Conservation (phyloP, 176 grass and related monocot genomes). For the Triticum urartu region DNA sequence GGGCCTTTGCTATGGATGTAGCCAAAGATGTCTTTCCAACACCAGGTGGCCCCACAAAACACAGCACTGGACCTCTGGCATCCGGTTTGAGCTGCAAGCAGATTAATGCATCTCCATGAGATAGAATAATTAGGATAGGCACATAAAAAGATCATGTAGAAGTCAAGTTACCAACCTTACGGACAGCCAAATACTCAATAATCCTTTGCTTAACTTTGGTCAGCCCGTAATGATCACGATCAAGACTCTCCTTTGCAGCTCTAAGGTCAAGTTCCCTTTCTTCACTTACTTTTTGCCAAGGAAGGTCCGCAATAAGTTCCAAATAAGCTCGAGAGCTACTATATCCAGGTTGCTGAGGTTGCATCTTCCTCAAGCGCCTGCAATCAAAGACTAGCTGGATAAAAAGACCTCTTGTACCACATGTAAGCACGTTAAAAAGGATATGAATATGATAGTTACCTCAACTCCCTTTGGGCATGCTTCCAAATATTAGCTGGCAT, state of each 20-base stretch:
- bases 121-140: constrained; percentile 4
- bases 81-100: constrained; percentile 90
- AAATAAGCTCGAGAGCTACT: constrained; percentile 92
- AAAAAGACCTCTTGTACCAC: background rate
- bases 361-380: constrained; percentile 90
- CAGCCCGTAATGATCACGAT: constrained; percentile 84
- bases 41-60: constrained; percentile 97
- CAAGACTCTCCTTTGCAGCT: constrained; percentile 93
- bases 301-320: constrained; percentile 94
- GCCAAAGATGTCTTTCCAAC: constrained; percentile 99
- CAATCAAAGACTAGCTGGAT: constrained; percentile 31
- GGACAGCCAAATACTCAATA: constrained; percentile 97
- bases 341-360: constrained; percentile 99
- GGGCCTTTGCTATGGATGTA: constrained; percentile 87
- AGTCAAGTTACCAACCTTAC: constrained; percentile 66
- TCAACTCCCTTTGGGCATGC: constrained; percentile 92
- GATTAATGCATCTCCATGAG: constrained; percentile 26
- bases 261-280: constrained; percentile 85
- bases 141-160: constrained; percentile 17
- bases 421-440: constrained; percentile 5
- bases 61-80: constrained; percentile 90
- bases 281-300: constrained; percentile 98
- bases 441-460: constrained; percentile 49
- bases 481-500: constrained; percentile 99
- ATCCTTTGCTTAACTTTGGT: constrained; percentile 95